Percentiles rank a stretch among this genome's conserved stretches.
Conservation (phyloP, 2,329 filamentous ascomycete species). For the Fusarium oligoseptatum region DNA sequence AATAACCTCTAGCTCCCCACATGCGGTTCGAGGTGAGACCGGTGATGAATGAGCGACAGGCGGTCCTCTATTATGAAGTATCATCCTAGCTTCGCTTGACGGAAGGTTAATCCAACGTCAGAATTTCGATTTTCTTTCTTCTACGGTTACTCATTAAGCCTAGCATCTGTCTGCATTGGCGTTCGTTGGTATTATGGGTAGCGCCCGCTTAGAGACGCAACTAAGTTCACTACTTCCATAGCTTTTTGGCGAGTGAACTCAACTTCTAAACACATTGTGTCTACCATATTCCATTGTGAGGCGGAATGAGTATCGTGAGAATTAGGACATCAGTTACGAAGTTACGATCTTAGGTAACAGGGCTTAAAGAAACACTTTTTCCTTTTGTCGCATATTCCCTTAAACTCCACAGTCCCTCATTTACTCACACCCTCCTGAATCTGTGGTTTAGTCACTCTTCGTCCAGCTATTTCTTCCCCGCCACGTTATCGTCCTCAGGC, state of each 20-base stretch:
- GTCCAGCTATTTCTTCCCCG: rapidly evolving
- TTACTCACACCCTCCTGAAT: background rate
- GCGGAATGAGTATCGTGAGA: background rate
- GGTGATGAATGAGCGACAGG: background rate
- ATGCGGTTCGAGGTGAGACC: background rate
- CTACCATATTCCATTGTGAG: background rate
- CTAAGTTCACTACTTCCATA: background rate
- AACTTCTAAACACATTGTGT: background rate
- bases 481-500: background rate
- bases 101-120: background rate
- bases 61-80: background rate
- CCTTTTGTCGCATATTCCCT: background rate
- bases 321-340: background rate
- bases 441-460: rapidly evolving
- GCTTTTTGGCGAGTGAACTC: background rate
- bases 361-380: background rate
- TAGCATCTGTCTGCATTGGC: background rate
- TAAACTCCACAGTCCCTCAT: background rate
- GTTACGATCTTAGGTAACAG: background rate
- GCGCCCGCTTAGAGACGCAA: background rate
- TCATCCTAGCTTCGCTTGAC: background rate
- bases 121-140: background rate
- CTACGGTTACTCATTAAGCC: background rate
- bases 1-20: background rate
- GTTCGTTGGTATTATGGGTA: background rate